Conservation (phyloP, 345 rosid species). For the Lepidium didymum region DNA sequence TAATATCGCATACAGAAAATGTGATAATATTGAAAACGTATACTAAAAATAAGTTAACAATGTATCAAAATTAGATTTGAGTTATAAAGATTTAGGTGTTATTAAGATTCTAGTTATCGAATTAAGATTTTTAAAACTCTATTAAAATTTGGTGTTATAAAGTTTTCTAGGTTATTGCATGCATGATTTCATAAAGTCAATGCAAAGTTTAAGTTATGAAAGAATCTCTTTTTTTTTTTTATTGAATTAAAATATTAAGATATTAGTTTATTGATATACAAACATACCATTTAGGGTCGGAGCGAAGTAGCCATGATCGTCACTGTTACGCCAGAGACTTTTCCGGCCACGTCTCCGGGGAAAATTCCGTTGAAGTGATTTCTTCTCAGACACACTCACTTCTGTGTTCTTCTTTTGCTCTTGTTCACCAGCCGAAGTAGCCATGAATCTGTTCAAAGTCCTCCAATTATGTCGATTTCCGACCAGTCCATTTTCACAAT, state of each 20-base stretch:
- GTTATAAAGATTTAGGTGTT: too few relatives aligned
- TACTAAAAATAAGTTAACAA: too few relatives aligned
- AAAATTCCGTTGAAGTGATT: constrained; percentile 25
- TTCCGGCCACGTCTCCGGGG: constrained; percentile 43
- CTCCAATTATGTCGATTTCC: constrained; percentile 22
- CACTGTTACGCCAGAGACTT: constrained; percentile 45
- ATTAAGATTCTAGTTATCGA: too few relatives aligned
- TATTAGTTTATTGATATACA: background rate
- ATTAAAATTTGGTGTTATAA: too few relatives aligned
- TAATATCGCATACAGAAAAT: too few relatives aligned
- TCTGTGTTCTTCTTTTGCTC: constrained; percentile 30
- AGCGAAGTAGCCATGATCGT: constrained; percentile 36
- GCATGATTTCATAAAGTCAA: too few relatives aligned
- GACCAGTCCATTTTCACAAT: constrained; percentile 8
- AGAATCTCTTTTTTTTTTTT: too few relatives aligned
- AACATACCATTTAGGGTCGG: constrained; percentile 50
- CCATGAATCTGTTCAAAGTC: constrained; percentile 34
- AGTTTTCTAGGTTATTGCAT: too few relatives aligned
- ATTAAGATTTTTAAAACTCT: too few relatives aligned
- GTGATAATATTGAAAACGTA: too few relatives aligned
- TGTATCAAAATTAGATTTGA: too few relatives aligned
- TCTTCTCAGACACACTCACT: constrained; percentile 40
- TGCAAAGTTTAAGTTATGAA: too few relatives aligned
- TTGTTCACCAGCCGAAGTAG: constrained; percentile 32
- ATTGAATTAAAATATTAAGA: background rate